phyloP scores from a whole-genome alignment of 352 stramenopile species.

The Pythium dissimile region DNA sequence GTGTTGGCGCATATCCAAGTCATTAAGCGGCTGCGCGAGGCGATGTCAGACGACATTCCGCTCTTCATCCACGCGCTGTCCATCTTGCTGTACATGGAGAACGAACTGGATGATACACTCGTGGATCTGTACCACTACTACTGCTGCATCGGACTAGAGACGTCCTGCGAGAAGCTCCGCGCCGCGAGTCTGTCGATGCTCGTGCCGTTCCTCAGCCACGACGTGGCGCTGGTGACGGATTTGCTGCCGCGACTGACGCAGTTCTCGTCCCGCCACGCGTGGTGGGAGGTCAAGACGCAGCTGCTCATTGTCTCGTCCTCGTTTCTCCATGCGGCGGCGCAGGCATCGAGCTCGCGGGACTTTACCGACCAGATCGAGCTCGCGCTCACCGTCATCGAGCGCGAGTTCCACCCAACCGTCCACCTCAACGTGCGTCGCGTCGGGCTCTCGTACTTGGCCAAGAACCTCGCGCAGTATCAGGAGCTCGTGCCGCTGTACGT shows the following conservation, averaged over 20 bases:
- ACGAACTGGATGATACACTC: conserved; percentile 60
- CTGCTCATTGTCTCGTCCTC: conserved; percentile 61
- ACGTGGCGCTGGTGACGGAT: conserved; percentile 45
- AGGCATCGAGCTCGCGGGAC: conserved; percentile 24
- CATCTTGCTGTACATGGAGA: conserved; percentile 71
- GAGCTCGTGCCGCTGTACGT: conserved; percentile 76
- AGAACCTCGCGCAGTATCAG: conserved; percentile 58
- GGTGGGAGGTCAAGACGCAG: conserved; percentile 87
- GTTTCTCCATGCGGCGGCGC: conserved; percentile 39
- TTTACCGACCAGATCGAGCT: conserved; percentile 69
- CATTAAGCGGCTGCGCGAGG: conserved; percentile 75
- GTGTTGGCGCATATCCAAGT: conserved; percentile 62
- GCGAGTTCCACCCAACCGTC: conserved; percentile 57
- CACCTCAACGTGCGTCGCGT: conserved; percentile 61
- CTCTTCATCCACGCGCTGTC: conserved; percentile 74
- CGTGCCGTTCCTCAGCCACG: conserved; percentile 39
- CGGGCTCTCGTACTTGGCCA: conserved; percentile 51
- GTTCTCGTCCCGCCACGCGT: conserved; percentile 54
- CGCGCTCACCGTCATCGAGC: conserved; percentile 65
- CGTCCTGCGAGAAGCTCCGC: conserved; percentile 67
- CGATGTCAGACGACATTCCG: conserved; percentile 50
- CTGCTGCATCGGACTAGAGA: conserved; percentile 77
- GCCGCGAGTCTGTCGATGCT: conserved; percentile 81
- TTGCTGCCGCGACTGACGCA: conserved; percentile 62
- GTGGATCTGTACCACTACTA: conserved; percentile 88